phyloP scores from a whole-genome alignment of 228 moss, liverwort and hornwort genomes.

The Sphagnum fallax region DNA sequence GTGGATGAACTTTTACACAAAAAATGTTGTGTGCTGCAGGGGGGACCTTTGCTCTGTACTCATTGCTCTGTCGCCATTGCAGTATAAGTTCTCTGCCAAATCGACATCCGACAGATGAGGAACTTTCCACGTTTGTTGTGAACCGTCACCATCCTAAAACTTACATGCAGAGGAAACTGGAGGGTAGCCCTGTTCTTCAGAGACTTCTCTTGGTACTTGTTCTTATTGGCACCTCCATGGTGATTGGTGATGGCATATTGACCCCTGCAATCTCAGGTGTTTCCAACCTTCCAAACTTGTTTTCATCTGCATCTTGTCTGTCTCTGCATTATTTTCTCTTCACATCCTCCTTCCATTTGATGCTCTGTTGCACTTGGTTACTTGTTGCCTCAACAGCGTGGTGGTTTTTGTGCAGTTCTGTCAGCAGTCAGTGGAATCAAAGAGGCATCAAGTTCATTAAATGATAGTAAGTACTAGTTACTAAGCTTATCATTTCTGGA shows the following conservation, averaged over 20 bases:
- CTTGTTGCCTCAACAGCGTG: too few species aligned
- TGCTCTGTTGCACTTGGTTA: too few species aligned
- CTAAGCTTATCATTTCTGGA: too few species aligned
- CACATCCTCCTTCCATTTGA: too few species aligned
- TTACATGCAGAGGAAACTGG: constrained; percentile 48
- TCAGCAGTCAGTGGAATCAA: constrained; percentile 86
- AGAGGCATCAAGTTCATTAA: constrained; percentile 58
- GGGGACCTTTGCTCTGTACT: constrained; percentile 93
- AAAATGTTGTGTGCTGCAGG: constrained; percentile 31
- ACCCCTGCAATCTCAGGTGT: constrained; percentile 97
- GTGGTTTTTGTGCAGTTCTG: constrained; percentile 48
- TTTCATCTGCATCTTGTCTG: too few species aligned
- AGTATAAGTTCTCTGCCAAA: constrained; percentile 81
- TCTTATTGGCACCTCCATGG: constrained; percentile 83
- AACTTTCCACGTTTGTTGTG: constrained; percentile 62
- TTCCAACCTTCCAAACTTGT: too few species aligned
- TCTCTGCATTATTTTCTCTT: too few species aligned
- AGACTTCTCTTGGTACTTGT: constrained; percentile 57
- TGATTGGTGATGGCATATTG: constrained; percentile 89
- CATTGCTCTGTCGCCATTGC: constrained; percentile 74
- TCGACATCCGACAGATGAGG: constrained; percentile 72
- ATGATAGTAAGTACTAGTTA: constrained; percentile 37
- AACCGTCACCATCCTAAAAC: constrained; percentile 22
- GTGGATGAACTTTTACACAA: too few species aligned
- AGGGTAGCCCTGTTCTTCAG: constrained; percentile 64